Conservation (phyloP, 1,284 basidiomycete species). For the Sporisorium scitamineum region DNA sequence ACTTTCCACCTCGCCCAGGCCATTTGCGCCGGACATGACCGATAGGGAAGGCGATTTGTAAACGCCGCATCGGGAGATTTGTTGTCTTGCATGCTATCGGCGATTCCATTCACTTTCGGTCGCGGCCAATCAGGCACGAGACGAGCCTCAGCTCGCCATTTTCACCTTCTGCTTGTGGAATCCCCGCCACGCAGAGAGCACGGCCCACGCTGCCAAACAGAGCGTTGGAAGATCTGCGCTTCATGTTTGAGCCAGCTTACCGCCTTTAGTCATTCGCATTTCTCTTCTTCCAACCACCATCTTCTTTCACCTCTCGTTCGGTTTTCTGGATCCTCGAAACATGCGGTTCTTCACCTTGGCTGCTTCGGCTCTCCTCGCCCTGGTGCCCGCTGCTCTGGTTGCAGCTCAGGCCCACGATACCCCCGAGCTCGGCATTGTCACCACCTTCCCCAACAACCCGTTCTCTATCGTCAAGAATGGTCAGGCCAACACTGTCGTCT, state of each 20-base stretch:
- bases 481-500: constrained; percentile 66
- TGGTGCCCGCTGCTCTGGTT: constrained; percentile 38
- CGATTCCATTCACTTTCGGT: not conserved
- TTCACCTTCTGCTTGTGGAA: not conserved
- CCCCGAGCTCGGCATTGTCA: constrained; percentile 62
- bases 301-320: constrained; percentile 6
- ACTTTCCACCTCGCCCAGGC: constrained; percentile 17
- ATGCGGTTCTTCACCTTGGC: constrained; percentile 46
- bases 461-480: constrained; percentile 66
- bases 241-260: not conserved
- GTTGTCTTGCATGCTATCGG: not conserved
- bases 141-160: not conserved
- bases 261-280: not conserved
- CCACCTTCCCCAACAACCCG: constrained; percentile 67
- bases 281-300: not conserved
- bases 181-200: constrained; percentile 2
- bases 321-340: not conserved
- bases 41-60: constrained; percentile 1
- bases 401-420: constrained; percentile 57
- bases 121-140: constrained; percentile 29
- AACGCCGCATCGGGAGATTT: constrained; percentile 7
- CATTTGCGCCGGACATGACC: constrained; percentile 45
- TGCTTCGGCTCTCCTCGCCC: constrained; percentile 37
- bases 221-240: constrained; percentile 10
- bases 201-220: constrained; percentile 6